Conservation (phyloP, 2,329 filamentous ascomycete species). For the Diplodia corticola region DNA sequence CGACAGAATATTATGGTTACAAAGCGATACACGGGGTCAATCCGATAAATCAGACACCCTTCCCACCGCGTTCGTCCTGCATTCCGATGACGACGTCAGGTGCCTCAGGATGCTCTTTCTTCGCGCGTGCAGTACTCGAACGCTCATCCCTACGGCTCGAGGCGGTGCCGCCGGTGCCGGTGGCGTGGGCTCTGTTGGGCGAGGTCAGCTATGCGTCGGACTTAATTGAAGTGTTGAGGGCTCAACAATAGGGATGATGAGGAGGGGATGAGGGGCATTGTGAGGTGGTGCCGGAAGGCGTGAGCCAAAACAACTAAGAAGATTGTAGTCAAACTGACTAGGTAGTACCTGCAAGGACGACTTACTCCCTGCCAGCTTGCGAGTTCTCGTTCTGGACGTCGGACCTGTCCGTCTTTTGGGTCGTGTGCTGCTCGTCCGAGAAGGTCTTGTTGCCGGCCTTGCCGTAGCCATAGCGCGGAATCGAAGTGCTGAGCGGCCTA, state of each 20-base stretch:
- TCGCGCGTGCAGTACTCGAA: slow-evolving; percentile 43
- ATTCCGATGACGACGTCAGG: slow-evolving; percentile 51
- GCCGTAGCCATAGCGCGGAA: slow-evolving; percentile 26
- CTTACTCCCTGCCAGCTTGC: slow-evolving; percentile 38
- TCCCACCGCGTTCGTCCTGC: slow-evolving; percentile 52
- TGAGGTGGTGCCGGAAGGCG: neutral
- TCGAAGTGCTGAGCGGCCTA: slow-evolving; percentile 23
- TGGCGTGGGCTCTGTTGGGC: slow-evolving; percentile 27
- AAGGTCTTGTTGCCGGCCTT: slow-evolving; percentile 32
- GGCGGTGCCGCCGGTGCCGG: slow-evolving; percentile 43
- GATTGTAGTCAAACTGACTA: neutral
- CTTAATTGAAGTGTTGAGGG: neutral
- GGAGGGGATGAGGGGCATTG: neutral
- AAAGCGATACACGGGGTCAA: neutral
- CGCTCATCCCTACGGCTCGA: slow-evolving; percentile 41
- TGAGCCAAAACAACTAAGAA: neutral
- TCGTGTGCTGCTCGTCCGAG: slow-evolving; percentile 33
- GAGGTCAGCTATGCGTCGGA: neutral
- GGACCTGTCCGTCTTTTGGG: slow-evolving; percentile 37
- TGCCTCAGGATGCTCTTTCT: slow-evolving; percentile 50
- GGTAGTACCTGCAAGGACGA: neutral
- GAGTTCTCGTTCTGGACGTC: slow-evolving; percentile 39
- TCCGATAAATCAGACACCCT: slow-evolving; percentile 31
- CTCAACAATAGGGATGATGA: neutral
- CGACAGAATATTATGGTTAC: neutral